Evolutionary conservation across 2,329 filamentous ascomycete genomes (phyloP).

Genomic region (Colletotrichum gloeosporioides): DNA sequence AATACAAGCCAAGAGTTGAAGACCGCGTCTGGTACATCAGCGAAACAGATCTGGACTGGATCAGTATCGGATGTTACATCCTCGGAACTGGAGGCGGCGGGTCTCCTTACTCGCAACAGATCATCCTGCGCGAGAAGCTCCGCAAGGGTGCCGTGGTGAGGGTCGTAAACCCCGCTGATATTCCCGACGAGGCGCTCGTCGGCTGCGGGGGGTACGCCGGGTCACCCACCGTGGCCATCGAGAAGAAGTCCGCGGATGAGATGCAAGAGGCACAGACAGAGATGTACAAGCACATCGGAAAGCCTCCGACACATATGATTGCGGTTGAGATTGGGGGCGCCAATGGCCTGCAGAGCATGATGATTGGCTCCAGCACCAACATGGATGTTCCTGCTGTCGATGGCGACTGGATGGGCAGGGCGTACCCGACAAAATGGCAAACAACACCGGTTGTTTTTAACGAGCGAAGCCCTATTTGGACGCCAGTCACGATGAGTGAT

Average conservation of each 20-base stretch:
- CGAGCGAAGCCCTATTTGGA: slow-evolving; percentile 38
- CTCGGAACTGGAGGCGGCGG: slow-evolving; percentile 67
- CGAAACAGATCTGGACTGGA: slow-evolving; percentile 62
- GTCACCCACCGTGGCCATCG: slow-evolving; percentile 64
- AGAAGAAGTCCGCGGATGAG: slow-evolving; percentile 64
- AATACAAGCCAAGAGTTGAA: slow-evolving; percentile 54
- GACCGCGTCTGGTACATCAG: slow-evolving; percentile 62
- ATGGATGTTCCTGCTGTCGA: slow-evolving; percentile 58
- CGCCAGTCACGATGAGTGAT: slow-evolving; percentile 33
- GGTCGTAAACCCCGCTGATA: slow-evolving; percentile 55
- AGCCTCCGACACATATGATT: slow-evolving; percentile 60
- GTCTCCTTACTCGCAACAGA: slow-evolving; percentile 55
- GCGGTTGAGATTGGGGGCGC: slow-evolving; percentile 69
- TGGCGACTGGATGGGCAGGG: slow-evolving; percentile 61
- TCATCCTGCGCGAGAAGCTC: slow-evolving; percentile 57
- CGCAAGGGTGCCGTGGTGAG: slow-evolving; percentile 54
- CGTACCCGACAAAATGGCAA: slow-evolving; percentile 60
- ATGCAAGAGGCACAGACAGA: slow-evolving; percentile 55
- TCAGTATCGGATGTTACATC: slow-evolving; percentile 65
- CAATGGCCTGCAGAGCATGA: slow-evolving; percentile 65
- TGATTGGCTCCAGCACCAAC: slow-evolving; percentile 57
- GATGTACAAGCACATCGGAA: slow-evolving; percentile 56
- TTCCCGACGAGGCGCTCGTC: slow-evolving; percentile 56
- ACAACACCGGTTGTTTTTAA: slow-evolving; percentile 60
- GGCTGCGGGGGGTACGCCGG: slow-evolving; percentile 64